phyloP scores from a whole-genome alignment of 1,284 basidiomycete genomes.

The Puccinia novopanici region DNA sequence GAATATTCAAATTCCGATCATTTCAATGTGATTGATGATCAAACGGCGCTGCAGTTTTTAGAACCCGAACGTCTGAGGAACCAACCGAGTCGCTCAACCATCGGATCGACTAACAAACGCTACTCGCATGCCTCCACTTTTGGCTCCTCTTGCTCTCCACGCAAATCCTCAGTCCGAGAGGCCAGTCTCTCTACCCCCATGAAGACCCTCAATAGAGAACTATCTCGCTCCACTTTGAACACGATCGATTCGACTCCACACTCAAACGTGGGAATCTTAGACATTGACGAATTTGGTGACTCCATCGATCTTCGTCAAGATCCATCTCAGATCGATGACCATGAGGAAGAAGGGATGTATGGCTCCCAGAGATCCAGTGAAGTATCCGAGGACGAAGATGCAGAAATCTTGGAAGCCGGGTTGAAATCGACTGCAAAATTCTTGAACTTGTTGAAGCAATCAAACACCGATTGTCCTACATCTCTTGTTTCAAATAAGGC shows the following conservation, averaged over 20 bases:
- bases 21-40: slow-evolving; percentile 1
- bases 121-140: background rate
- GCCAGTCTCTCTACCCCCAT: slow-evolving; percentile 14
- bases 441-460: slow-evolving; percentile 33
- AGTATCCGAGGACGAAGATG: slow-evolving; percentile 22
- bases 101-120: slow-evolving; percentile 1
- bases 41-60: background rate
- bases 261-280: background rate
- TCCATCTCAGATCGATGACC: background rate
- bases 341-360: slow-evolving; percentile 11
- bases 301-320: slow-evolving; percentile 6
- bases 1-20: slow-evolving; percentile 1
- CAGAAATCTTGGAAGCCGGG: slow-evolving; percentile 23
- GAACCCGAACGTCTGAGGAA: slow-evolving; percentile 5
- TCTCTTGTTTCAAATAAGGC: background rate
- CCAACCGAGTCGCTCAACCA: slow-evolving; percentile 20
- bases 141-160: slow-evolving; percentile 20
- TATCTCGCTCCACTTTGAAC: slow-evolving; percentile 40
- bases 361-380: slow-evolving; percentile 23
- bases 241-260: slow-evolving; percentile 11
- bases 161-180: slow-evolving; percentile 28
- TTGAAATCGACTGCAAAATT: slow-evolving; percentile 35
- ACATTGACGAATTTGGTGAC: background rate
- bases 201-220: background rate
- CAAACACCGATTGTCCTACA: slow-evolving; percentile 37